Evolutionary conservation across 768 basidiomycete species (phyloP).

Genomic region (Mycena indigotica): DNA sequence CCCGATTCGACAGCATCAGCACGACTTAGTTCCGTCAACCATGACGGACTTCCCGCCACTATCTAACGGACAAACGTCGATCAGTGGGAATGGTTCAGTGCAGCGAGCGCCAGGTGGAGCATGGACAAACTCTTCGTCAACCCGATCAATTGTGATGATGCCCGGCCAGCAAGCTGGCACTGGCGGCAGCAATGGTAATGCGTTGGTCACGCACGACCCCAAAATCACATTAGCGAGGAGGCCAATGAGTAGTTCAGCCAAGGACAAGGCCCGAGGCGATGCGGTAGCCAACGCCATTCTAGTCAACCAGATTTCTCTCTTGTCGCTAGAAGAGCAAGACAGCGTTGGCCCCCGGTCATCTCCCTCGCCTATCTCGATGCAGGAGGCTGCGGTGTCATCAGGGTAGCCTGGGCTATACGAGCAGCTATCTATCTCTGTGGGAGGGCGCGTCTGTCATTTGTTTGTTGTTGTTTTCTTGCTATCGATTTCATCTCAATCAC

Average conservation of each 20-base stretch:
- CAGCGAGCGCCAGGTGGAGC: conserved; percentile 61
- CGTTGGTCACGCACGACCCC: conserved; percentile 28
- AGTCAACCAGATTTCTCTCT: conserved; percentile 37
- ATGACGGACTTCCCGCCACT: conserved; percentile 75
- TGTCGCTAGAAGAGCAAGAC: conserved; percentile 37
- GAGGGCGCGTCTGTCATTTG: background rate
- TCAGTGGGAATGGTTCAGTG: conserved; percentile 48
- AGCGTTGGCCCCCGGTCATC: background rate
- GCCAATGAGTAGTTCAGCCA: conserved; percentile 42
- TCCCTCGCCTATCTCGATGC: too few relatives aligned
- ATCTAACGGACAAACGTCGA: conserved; percentile 39
- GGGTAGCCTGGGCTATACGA: background rate
- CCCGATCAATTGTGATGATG: conserved; percentile 53
- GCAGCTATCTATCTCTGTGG: background rate
- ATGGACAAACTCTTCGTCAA: conserved; percentile 64
- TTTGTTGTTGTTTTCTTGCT: conserved; percentile 2
- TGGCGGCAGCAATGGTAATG: conserved; percentile 33
- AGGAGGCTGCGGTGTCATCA: background rate
- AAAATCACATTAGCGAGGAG: conserved; percentile 50
- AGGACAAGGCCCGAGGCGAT: conserved; percentile 37
- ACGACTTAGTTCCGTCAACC: conserved; percentile 28
- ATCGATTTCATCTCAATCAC: too few relatives aligned
- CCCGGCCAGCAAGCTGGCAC: conserved; percentile 32
- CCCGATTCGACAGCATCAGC: conserved; percentile 19
- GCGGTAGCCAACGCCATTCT: conserved; percentile 37